Evolutionary conservation across 106 monocot genomes (phyloP).

Genomic region (Xerophyta viscosa): DNA sequence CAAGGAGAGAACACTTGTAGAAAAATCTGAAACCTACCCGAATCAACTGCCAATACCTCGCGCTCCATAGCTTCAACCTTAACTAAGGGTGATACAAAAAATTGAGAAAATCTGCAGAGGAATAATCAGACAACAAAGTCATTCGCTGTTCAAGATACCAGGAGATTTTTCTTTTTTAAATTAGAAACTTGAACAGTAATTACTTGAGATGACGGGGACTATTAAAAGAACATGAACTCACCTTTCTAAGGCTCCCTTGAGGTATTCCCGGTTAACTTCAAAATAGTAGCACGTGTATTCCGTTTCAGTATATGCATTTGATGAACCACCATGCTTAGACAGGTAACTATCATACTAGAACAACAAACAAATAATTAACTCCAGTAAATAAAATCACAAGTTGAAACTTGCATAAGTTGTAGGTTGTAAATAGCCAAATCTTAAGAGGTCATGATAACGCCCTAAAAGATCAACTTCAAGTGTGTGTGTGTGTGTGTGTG

Average conservation of each 20-base stretch:
- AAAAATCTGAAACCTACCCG: slow-evolving; percentile 38
- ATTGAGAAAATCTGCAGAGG: slow-evolving; percentile 74
- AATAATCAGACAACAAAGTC: background rate
- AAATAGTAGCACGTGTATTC: slow-evolving; percentile 95
- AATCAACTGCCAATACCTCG: slow-evolving; percentile 95
- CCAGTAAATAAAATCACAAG: background rate
- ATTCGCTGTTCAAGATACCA: no score
- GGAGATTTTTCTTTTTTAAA: no score
- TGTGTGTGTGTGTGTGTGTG: no score
- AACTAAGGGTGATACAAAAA: slow-evolving; percentile 94
- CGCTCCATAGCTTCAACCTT: slow-evolving; percentile 97
- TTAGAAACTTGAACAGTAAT: no score
- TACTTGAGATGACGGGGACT: no score
- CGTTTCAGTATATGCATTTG: slow-evolving; percentile 94
- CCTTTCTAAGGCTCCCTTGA: slow-evolving; percentile 94
- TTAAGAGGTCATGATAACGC: no score
- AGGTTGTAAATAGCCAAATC: no score
- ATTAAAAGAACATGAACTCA: slow-evolving; percentile 19
- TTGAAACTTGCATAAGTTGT: no score
- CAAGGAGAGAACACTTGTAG: background rate
- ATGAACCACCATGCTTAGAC: slow-evolving; percentile 92
- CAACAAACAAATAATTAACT: slow-evolving; percentile 10
- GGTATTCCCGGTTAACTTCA: slow-evolving; percentile 80
- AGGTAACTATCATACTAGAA: slow-evolving; percentile 93
- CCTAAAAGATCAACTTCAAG: no score